A percentile compares a stretch with the other conserved stretches of the same genome.
phyloP scores from a whole-genome alignment of 1,284 basidiomycete species.

The Prillingera fragicola region DNA sequence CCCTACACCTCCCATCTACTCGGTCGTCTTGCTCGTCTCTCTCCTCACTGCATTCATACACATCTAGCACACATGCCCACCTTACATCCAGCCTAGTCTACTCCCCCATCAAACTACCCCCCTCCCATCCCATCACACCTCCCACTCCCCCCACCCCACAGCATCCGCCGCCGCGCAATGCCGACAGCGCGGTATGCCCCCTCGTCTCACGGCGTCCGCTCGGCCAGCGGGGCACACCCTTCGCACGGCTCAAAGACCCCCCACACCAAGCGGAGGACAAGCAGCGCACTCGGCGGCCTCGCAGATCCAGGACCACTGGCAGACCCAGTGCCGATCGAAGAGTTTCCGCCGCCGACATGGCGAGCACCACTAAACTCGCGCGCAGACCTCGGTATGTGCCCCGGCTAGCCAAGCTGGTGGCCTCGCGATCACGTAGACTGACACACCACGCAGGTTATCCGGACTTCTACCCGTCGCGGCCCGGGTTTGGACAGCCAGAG shows the following conservation, averaged over 20 bases:
- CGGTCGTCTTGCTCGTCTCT: too few species aligned
- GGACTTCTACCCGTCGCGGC: slow-evolving; percentile 76
- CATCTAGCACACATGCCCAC: too few species aligned
- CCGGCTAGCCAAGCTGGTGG: not conserved
- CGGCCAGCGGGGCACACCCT: not conserved
- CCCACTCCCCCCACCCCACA: not conserved
- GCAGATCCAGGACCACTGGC: slow-evolving; percentile 12
- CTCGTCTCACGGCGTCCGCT: slow-evolving; percentile 4
- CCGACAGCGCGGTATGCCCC: slow-evolving; percentile 7
- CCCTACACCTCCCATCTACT: too few species aligned
- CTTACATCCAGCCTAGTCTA: too few species aligned
- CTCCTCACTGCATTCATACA: too few species aligned
- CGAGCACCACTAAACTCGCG: slow-evolving; percentile 38
- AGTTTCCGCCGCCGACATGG: slow-evolving; percentile 44
- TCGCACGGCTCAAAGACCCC: not conserved
- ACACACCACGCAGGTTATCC: slow-evolving; percentile 65
- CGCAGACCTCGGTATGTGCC: slow-evolving; percentile 42
- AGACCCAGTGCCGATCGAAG: slow-evolving; percentile 36
- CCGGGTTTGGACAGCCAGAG: slow-evolving; percentile 77
- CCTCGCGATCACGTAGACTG: not conserved
- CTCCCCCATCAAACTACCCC: too few species aligned
- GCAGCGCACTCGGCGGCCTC: slow-evolving; percentile 1
- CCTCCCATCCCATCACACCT: not conserved
- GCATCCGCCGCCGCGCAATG: slow-evolving; percentile 1
- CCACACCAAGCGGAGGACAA: slow-evolving; percentile 7